Percentiles rank a stretch among this genome's conserved stretches.
phyloP scores from a whole-genome alignment of 202 grass and related monocot genomes.

The Zizania palustris region DNA sequence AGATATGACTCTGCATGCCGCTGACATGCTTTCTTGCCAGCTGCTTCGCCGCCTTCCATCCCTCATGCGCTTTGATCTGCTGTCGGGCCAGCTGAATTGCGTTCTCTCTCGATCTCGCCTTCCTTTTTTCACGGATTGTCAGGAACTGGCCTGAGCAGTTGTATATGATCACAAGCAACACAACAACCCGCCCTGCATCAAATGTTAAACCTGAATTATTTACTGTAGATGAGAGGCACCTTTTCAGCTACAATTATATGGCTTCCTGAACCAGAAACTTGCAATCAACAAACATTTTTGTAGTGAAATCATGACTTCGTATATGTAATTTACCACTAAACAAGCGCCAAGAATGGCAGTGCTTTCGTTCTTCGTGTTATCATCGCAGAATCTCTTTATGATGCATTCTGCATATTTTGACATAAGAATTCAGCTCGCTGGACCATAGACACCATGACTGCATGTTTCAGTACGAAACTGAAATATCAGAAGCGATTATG shows the following conservation, averaged over 20 bases:
- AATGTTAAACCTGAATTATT: background rate
- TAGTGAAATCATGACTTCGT: background rate
- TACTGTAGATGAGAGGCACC: conserved; percentile 1
- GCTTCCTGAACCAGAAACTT: background rate
- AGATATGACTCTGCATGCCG: conserved; percentile 52
- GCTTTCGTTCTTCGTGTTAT: conserved; percentile 55
- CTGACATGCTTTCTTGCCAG: conserved; percentile 53
- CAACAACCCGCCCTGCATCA: conserved; percentile 52
- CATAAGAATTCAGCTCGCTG: conserved; percentile 8
- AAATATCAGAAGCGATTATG: background rate
- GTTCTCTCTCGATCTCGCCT: conserved; percentile 67
- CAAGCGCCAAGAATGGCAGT: conserved; percentile 57
- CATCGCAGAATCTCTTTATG: conserved; percentile 55
- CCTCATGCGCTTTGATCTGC: conserved; percentile 64
- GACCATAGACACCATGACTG: background rate
- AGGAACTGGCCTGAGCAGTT: conserved; percentile 77
- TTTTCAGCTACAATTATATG: background rate
- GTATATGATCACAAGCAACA: conserved; percentile 65
- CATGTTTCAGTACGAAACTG: background rate
- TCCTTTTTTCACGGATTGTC: conserved; percentile 55
- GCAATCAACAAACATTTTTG: background rate
- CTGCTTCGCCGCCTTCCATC: conserved; percentile 67
- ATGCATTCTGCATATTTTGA: conserved; percentile 69
- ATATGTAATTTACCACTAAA: conserved; percentile 63
- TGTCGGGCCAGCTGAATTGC: conserved; percentile 58